Percentiles rank a stretch among this genome's conserved stretches.
phyloP scores from a whole-genome alignment of 352 stramenopile genomes.

The Phytophthora europaea region DNA sequence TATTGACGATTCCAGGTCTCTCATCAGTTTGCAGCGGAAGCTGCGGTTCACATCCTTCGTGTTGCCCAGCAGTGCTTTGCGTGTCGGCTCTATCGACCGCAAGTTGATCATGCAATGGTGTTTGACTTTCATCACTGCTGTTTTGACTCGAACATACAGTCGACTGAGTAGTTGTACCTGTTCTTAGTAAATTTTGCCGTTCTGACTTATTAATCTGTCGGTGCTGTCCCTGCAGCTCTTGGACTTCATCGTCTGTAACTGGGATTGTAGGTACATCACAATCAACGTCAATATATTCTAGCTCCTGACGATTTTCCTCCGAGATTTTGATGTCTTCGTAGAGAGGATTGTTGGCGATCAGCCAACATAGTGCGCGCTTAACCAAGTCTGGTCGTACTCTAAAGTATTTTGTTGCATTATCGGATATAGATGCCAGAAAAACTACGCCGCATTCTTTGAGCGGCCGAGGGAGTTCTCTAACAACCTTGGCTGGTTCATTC shows the following conservation, averaged over 20 bases:
- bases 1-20: no score
- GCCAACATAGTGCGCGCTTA: not conserved
- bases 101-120: no score
- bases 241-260: not conserved
- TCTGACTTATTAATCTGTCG: no score
- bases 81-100: no score
- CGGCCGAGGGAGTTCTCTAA: not conserved
- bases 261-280: not conserved
- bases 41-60: no score
- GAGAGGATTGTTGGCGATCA: conserved; percentile 8
- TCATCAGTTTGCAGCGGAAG: no score
- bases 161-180: no score
- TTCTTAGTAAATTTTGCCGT: no score
- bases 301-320: not conserved
- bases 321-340: conserved; percentile 6
- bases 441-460: not conserved
- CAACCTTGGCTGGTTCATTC: conserved; percentile 5
- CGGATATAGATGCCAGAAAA: not conserved
- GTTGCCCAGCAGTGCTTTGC: no score
- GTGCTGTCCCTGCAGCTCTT: no score
- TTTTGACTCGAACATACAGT: no score
- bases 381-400: conserved; percentile 9
- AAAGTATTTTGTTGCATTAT: not conserved
- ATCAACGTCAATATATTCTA: not conserved
- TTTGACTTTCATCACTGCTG: no score